Conservation (phyloP, 2,329 filamentous ascomycete genomes). For the Mollisiaceae sp. region DNA sequence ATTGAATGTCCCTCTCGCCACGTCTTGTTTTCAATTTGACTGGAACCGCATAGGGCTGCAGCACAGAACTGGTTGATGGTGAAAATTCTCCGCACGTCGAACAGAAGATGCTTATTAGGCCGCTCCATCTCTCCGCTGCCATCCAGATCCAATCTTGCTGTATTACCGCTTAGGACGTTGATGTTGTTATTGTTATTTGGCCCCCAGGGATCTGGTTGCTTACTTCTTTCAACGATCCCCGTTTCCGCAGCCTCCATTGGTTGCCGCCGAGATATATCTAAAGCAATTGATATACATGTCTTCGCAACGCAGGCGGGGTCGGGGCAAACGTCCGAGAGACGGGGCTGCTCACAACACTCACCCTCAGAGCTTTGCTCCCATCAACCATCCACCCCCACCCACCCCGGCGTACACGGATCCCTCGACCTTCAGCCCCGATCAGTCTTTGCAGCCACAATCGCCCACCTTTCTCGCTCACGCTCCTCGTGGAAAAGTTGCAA, state of each 20-base stretch:
- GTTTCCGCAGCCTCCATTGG: not conserved
- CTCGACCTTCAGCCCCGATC: not conserved
- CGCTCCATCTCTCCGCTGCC: not conserved
- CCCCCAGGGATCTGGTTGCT: not conserved
- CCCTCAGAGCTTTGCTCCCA: not conserved
- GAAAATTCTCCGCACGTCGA: not conserved
- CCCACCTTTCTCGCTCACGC: not conserved
- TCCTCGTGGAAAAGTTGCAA: slow-evolving; percentile 34
- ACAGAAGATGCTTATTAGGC: not conserved
- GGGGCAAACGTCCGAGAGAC: slow-evolving; percentile 20
- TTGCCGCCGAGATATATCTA: not conserved
- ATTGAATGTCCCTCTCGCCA: not conserved
- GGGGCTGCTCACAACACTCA: not conserved
- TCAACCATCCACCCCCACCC: not conserved
- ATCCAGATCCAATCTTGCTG: not conserved
- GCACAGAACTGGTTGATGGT: not conserved
- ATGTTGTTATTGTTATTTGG: not conserved
- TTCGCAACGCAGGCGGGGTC: slow-evolving; percentile 17
- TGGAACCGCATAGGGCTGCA: too few relatives aligned
- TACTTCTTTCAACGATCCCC: not conserved
- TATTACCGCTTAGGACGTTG: not conserved
- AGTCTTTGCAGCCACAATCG: not conserved
- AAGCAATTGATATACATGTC: slow-evolving; percentile 13
- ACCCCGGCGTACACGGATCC: not conserved
- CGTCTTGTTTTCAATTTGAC: not conserved